Evolutionary conservation across 2,329 filamentous ascomycete genomes (phyloP).

Genomic region (Penicillium sp.): DNA sequence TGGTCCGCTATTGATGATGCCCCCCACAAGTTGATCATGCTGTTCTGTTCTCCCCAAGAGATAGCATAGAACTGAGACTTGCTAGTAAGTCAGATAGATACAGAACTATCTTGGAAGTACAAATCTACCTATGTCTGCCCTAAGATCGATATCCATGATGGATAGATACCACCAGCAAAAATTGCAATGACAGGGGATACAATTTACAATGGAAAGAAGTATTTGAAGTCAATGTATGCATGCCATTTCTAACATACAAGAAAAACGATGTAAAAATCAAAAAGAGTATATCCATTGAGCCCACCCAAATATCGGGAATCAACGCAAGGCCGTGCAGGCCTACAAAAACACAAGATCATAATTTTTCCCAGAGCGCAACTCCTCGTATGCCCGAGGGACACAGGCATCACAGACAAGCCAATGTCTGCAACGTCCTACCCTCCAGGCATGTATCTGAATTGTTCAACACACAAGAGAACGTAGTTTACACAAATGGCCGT

Average conservation of each 20-base stretch:
- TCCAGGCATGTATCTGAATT: slow-evolving; percentile 13
- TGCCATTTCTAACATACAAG: slow-evolving; percentile 41
- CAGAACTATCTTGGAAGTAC: no score
- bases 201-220: no score
- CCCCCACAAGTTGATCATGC: no score
- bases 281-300: slow-evolving; percentile 44
- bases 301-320: slow-evolving; percentile 35
- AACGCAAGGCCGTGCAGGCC: slow-evolving; percentile 29
- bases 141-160: no score
- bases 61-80: no score
- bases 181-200: no score
- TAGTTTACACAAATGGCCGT: slow-evolving; percentile 26
- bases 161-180: no score
- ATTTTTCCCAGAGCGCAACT: slow-evolving; percentile 38
- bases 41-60: no score
- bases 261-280: slow-evolving; percentile 28
- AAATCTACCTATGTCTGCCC: no score
- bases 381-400: slow-evolving; percentile 33
- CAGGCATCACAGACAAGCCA: slow-evolving; percentile 16
- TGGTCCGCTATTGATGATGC: no score
- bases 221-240: slow-evolving; percentile 29
- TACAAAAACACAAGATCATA: slow-evolving; percentile 35
- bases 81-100: no score
- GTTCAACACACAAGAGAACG: slow-evolving; percentile 32
- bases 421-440: background rate